Percentiles rank a stretch among this genome's conserved stretches.
phyloP scores from a whole-genome alignment of 192 early-diverging fungal genomes.

The Spizellomyces punctatus region DNA sequence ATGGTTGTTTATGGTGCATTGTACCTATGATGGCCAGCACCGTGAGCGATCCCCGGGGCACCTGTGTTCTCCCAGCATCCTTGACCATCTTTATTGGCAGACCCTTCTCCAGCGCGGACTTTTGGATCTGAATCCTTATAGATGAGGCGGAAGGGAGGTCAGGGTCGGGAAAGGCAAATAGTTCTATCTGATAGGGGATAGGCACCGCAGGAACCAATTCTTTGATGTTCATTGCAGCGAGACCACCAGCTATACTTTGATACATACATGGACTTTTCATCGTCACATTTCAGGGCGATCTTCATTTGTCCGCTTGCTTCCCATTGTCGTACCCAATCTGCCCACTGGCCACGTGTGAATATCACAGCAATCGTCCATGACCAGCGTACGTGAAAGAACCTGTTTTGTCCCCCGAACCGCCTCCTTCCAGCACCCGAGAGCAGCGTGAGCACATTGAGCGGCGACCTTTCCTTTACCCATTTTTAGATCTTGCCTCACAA shows the following conservation, averaged over 20 bases:
- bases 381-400: not conserved
- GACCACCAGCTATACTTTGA: too few relatives aligned
- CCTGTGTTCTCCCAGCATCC: not conserved
- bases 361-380: not conserved
- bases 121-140: too few relatives aligned
- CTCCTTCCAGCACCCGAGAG: not conserved
- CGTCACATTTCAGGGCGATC: not conserved
- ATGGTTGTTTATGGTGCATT: not conserved
- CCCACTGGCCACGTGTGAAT: not conserved
- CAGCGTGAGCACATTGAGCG: not conserved
- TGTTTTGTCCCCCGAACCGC: not conserved
- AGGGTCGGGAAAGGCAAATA: too few relatives aligned
- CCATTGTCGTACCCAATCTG: not conserved
- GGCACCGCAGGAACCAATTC: too few relatives aligned
- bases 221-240: too few relatives aligned
- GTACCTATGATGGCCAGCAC: slow-evolving; percentile 3
- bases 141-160: too few relatives aligned
- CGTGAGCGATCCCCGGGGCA: slow-evolving; percentile 7
- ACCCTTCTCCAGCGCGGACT: slow-evolving; percentile 1
- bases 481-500: slow-evolving; percentile 1
- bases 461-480: slow-evolving; percentile 5
- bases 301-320: not conserved
- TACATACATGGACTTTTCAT: not conserved
- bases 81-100: slow-evolving; percentile 1
- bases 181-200: too few relatives aligned